Conservation (phyloP, 345 rosid species). For the Fremontodendron californicum region DNA sequence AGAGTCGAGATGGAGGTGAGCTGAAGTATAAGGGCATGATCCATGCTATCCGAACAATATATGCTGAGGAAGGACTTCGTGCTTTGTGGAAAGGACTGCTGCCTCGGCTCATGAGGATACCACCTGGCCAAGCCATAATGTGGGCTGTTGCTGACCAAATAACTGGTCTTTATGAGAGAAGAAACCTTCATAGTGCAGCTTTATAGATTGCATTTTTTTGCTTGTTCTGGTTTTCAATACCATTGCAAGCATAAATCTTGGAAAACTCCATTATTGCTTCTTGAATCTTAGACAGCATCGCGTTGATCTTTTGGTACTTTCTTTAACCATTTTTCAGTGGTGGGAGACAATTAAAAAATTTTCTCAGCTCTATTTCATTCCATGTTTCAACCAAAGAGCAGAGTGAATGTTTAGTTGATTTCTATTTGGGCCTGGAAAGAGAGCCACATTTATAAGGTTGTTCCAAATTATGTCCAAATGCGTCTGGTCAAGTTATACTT, state of each 20-base stretch:
- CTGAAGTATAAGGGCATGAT: slow-evolving; percentile 86
- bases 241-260: slow-evolving; percentile 6
- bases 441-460: no score
- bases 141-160: slow-evolving; percentile 99
- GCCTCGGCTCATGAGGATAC: slow-evolving; percentile 96
- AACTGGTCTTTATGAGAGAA: slow-evolving; percentile 74
- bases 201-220: slow-evolving; percentile 34
- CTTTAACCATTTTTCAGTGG: background rate
- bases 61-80: slow-evolving; percentile 73
- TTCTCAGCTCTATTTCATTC: background rate
- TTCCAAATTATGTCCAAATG: no score
- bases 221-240: slow-evolving; percentile 13
- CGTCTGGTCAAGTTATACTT: background rate
- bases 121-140: slow-evolving; percentile 97
- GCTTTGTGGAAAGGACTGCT: slow-evolving; percentile 92
- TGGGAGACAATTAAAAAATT: background rate
- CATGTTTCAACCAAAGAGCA: background rate
- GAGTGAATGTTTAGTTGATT: background rate
- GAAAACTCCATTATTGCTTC: background rate
- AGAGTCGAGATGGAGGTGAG: slow-evolving; percentile 52
- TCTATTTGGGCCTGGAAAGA: background rate
- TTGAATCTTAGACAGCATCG: background rate
- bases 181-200: slow-evolving; percentile 43
- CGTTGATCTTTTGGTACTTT: background rate
- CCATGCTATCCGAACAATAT: slow-evolving; percentile 79